Evolutionary conservation across 83 land plant genomes (phyloP), one percentile per base, ranked within the genome.

Genomic region (Thuja plicata): DNA sequence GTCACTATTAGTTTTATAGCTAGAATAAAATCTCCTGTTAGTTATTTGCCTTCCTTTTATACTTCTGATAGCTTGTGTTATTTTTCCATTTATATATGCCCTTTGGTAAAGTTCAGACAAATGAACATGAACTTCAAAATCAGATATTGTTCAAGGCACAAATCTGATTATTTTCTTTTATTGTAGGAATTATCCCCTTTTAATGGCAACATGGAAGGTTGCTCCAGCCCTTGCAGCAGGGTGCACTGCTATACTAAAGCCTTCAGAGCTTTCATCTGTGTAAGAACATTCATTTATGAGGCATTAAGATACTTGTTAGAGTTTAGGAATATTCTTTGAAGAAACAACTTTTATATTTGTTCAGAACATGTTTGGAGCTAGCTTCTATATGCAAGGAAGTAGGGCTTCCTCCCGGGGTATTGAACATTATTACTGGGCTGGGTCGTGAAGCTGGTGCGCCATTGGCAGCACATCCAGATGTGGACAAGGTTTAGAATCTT

Each of bases 201-300:
- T 98, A 92, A 96, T 98, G 99, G 98, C 99, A 30, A 87, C 96
- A 87, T 98, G 99, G 99, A 98, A 98, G 91, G 99, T 98, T 89
- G 99, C 99, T 66, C 96, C 99, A 83, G 97, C 99, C 74, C 90
- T 98, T 89, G 99, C 99, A 88, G 99, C 99, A 89, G 99, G 99
- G 0, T 98, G 99, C 87, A 92, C 99, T 46, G 99, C 99, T 77
- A 90, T 98, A 43, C 87, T 98, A 86, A 98, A 98, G 91, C 99
- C 99, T 27, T 98, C 99, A 60, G 99, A 98, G 85, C 89, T 98
- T 86, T 94, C 99, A 88, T 98, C 99, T 37, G 94, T 97, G 99
- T 98, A 95, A 88, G 96, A 30, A 62, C 30, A 46, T 89, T 5
- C 60, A 57, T 86, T 89, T 19, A 55, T 41, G 13, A 50, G 54